Evolutionary conservation across 169 alveolate genomes (phyloP).

Genomic region (Plasmodium reichenowi): DNA sequence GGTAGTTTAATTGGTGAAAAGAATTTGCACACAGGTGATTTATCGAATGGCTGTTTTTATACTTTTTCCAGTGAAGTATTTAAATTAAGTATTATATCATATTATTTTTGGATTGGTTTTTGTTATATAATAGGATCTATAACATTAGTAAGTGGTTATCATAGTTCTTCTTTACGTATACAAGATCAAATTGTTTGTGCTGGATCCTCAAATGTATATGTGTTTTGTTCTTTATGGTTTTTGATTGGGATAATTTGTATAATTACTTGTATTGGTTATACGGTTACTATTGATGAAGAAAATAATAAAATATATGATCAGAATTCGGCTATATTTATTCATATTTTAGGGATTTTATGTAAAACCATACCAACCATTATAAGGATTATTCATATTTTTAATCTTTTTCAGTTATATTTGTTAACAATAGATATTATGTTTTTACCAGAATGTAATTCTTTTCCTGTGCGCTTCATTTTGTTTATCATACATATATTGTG

Average conservation of each 20-base stretch:
- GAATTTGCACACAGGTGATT: background rate
- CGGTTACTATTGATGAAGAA: conserved; percentile 26
- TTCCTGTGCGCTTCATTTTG: conserved; percentile 37
- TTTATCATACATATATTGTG: conserved; percentile 47
- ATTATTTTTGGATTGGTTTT: conserved; percentile 47
- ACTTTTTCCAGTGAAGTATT: conserved; percentile 54
- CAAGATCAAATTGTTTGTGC: conserved; percentile 57
- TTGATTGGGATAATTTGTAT: conserved; percentile 41
- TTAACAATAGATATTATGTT: conserved; percentile 53
- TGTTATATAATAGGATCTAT: conserved; percentile 52
- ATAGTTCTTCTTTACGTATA: conserved; percentile 33
- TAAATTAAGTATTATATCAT: conserved; percentile 53
- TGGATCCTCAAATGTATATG: conserved; percentile 65
- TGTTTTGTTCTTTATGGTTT: conserved; percentile 48
- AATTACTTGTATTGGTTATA: conserved; percentile 38
- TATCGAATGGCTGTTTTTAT: conserved; percentile 21
- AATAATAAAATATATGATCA: conserved; percentile 21
- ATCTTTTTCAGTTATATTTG: conserved; percentile 48
- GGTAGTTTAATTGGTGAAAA: conserved; percentile 6
- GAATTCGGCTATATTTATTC: conserved; percentile 39
- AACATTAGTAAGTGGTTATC: conserved; percentile 31
- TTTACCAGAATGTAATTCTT: conserved; percentile 70
- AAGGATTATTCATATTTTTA: conserved; percentile 58
- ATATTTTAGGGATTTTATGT: conserved; percentile 46
- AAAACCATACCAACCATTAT: conserved; percentile 70